Conservation (phyloP, 495 filamentous ascomycete genomes). For the Jackrogersella multiformis region DNA sequence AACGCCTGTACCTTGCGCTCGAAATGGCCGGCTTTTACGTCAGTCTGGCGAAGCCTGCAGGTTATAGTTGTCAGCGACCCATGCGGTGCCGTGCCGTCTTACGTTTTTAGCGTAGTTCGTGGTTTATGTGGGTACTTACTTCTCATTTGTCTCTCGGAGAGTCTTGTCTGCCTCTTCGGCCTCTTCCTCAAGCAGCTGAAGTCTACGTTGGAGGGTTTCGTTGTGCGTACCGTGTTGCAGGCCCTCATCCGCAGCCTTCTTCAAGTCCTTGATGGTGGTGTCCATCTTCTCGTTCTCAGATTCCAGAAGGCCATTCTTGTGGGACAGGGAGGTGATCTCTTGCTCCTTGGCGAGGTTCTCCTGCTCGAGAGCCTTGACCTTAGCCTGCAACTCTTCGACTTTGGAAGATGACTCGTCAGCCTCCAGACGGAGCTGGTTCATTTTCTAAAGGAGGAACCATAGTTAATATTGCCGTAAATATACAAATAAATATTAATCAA, state of each 20-base stretch:
- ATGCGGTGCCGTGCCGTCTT: slow-evolving; percentile 19
- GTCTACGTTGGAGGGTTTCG: slow-evolving; percentile 86
- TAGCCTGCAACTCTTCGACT: slow-evolving; percentile 84
- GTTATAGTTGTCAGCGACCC: slow-evolving; percentile 42
- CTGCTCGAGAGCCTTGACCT: slow-evolving; percentile 90
- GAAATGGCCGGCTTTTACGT: slow-evolving; percentile 98
- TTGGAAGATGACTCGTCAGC: slow-evolving; percentile 80
- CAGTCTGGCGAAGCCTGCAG: slow-evolving; percentile 91
- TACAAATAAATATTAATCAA: slow-evolving; percentile 23
- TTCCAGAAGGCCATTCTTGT: slow-evolving; percentile 92
- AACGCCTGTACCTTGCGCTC: slow-evolving; percentile 99
- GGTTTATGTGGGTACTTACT: slow-evolving; percentile 67
- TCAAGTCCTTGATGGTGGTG: slow-evolving; percentile 75
- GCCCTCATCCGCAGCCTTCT: slow-evolving; percentile 78
- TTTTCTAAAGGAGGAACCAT: slow-evolving; percentile 68
- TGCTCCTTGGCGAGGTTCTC: slow-evolving; percentile 97
- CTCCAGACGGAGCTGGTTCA: slow-evolving; percentile 91
- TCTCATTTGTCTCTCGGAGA: slow-evolving; percentile 95
- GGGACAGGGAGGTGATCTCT: slow-evolving; percentile 92
- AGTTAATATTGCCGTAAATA: slow-evolving; percentile 35
- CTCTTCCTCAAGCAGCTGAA: slow-evolving; percentile 97
- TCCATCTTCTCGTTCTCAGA: slow-evolving; percentile 91
- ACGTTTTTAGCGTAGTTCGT: background rate
- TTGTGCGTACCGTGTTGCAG: slow-evolving; percentile 81
- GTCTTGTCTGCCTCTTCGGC: slow-evolving; percentile 94